Evolutionary conservation across 2,329 filamentous ascomycete genomes (phyloP).

Genomic region (Zelopaecilomyces penicillatus): DNA sequence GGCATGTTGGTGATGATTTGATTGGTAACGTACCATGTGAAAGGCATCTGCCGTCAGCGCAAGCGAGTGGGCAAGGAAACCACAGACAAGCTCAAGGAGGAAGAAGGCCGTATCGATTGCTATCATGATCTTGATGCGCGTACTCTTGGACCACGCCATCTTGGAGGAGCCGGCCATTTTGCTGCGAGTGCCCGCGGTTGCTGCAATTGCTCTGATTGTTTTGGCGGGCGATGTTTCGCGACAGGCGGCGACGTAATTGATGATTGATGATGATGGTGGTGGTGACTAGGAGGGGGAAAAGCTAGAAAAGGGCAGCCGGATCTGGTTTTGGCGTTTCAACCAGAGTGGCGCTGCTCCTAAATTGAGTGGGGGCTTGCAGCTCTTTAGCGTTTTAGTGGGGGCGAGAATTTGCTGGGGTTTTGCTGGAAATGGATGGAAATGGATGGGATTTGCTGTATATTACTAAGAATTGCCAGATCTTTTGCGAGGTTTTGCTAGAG

Average conservation of each 20-base stretch:
- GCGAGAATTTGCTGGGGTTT: too few relatives aligned
- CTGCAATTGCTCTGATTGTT: neutral
- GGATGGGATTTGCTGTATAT: too few relatives aligned
- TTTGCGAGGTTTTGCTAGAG: too few relatives aligned
- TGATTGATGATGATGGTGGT: conserved; percentile 1
- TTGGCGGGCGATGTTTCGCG: too few relatives aligned
- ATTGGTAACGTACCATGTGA: conserved; percentile 66
- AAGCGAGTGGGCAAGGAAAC: conserved; percentile 81
- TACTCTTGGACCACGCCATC: conserved; percentile 89
- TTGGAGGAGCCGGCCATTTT: conserved; percentile 23
- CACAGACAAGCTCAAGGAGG: conserved; percentile 75
- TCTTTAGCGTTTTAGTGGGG: too few relatives aligned
- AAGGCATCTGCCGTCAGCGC: conserved; percentile 95
- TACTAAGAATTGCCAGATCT: too few relatives aligned
- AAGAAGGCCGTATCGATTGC: conserved; percentile 87
- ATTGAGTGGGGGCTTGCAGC: too few relatives aligned
- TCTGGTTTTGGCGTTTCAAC: too few relatives aligned
- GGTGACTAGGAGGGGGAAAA: neutral
- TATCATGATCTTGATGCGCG: conserved; percentile 86
- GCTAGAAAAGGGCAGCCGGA: neutral
- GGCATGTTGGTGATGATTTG: neutral
- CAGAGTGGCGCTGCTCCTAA: too few relatives aligned
- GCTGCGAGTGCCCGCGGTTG: conserved; percentile 5
- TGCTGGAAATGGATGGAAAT: too few relatives aligned
- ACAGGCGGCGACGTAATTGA: too few relatives aligned